Base-by-base conservation (phyloP, 2,329 filamentous ascomycete genomes). In the Drechslerella dactyloides region DNA sequence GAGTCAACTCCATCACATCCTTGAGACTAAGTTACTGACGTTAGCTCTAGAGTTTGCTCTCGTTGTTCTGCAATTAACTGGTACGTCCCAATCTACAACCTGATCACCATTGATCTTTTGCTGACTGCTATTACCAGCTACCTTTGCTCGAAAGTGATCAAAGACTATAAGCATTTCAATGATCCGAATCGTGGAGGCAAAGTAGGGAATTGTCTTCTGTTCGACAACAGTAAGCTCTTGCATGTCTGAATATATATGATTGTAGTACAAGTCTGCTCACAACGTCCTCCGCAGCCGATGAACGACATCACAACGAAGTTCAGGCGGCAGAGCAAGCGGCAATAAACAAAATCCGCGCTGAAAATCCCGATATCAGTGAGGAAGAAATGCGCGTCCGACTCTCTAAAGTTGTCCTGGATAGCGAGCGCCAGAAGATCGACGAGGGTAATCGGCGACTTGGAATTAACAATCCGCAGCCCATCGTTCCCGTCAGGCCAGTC, bases 131-230 rank as follows among this genome's bases (percentile, higher is more conserved):
- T n/a, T 19, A 27, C n/a, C 50, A 76, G 87, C 77, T 91, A 92
- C 75, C 83, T 91, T 46, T 96, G 91, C 80, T 87, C 86, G 21
- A 82, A 88, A 75, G 85, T 85, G 0, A 85, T 83, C 64, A 80
- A 76, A 15, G 79, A 84, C 63, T 94, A 96, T 76, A 75, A 81
- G 0, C 91, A 96, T 78, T 96, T 96, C 76, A 81, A 88, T 69
- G 84, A 88, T 59, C 11, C 64, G 0, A 65, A 23, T 0, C 77
- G 81, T 52, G 84, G 83, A 11, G 83, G 84, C 0, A 83, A 81
- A 64, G 54, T 53, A 0, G 83, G 83, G 1, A 85, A 85, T 69
- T 93, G 90, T 73, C 86, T 87, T 0, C 80, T 93, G 0, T 90
- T 89, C 74, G 90, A 93, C 54, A 83, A 82, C 48, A 75, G 64